Evolutionary conservation across 2,329 filamentous ascomycete genomes (phyloP), one percentile per base, ranked within the genome.

Genomic region (Ceratocystis diversiconidia): DNA sequence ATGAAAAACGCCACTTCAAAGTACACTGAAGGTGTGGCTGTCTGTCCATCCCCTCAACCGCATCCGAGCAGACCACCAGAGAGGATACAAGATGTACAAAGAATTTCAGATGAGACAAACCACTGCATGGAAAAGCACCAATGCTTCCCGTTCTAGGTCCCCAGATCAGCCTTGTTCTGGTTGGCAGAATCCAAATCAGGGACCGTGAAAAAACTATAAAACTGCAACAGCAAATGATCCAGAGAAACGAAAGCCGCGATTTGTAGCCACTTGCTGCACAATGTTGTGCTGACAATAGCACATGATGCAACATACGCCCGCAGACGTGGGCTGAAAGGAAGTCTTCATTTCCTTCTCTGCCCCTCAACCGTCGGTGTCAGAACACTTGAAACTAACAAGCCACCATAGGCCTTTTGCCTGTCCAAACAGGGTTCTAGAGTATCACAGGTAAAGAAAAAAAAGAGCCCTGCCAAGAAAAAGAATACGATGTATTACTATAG

Each of bases 101-200:
- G 81, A 69, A 80, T 84, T 66, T 78, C 84, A 72, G 80, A 85
- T 69, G 73, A 77, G 43, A 80, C 79, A 15, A 83, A 76, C 80
- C 82, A 2, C 78, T 80, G 41, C 75, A 76, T 17, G 82, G 82
- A 63, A 80, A 78, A 67, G 83, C 85, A 15, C 83, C 83, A 2
- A 73, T 85, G 28, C 83, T 83, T 5, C 83, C 83, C 0, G 83
- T 86, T 5, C 79, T 85, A 75, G 83, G 83, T 15, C 82, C 82
- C 15, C 83, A 86, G 71, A 77, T 85, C 65, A 82, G 85, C 69
- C 76, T 82, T 55, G 77, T 85, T 57, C 74, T 85, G 68, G 84
- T 85, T 68, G 80, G 85, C 68, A 78, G 84, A 67, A 82, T 85
- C 46, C 81, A 84, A 70, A 75, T 77, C 4, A 78, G 75, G 60